A percentile compares a stretch with the other conserved stretches of the same genome.
Evolutionary conservation across 129 eudicot species (phyloP).

Genomic region (Centella asiatica): DNA sequence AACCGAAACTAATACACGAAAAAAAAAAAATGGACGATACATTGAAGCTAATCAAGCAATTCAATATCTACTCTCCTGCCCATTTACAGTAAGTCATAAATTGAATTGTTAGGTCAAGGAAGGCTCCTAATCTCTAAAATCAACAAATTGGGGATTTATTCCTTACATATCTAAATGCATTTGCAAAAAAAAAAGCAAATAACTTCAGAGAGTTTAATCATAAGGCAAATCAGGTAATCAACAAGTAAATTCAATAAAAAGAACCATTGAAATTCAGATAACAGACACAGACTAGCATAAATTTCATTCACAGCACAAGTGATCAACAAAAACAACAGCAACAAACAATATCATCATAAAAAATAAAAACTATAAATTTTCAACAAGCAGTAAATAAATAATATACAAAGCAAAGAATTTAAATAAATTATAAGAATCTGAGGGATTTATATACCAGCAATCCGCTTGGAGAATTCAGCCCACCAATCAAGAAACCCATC

Average conservation of each 20-base stretch:
- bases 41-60: neutral
- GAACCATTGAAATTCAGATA: neutral
- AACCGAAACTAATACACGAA: neutral
- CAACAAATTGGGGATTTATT: constrained; percentile 3
- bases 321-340: neutral
- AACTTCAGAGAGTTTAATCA: no score
- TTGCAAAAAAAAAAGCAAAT: neutral
- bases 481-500: constrained; percentile 46
- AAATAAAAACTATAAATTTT: no score
- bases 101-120: neutral
- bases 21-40: neutral
- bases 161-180: neutral
- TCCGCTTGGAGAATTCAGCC: constrained; percentile 27
- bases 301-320: neutral
- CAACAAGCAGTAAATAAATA: no score
- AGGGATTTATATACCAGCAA: constrained; percentile 29
- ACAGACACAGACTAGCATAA: neutral
- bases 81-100: neutral
- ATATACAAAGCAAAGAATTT: no score
- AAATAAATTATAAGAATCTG: neutral
- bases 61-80: neutral
- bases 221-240: neutral
- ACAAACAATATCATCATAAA: no score
- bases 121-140: neutral
- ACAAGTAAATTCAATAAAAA: neutral